Conservation (phyloP, 1,284 basidiomycete genomes). For the Malassezia sympodialis region DNA sequence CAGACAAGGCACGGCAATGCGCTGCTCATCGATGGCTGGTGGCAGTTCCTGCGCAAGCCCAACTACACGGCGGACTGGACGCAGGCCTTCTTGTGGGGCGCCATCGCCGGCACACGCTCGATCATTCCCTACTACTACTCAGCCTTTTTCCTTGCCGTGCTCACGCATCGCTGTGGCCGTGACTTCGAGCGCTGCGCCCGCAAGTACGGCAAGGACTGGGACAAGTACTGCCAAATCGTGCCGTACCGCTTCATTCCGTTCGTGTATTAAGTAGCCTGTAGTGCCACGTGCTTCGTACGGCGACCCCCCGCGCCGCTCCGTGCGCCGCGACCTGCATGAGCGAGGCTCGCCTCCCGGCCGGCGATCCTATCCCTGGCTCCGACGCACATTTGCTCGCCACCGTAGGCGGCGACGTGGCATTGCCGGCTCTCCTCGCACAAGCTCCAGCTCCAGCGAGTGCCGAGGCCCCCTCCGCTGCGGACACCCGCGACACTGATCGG, state of each 20-base stretch:
- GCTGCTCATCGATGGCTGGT: slow-evolving; percentile 74
- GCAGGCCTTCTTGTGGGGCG: slow-evolving; percentile 70
- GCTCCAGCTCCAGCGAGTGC: background rate
- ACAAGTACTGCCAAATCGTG: slow-evolving; percentile 53
- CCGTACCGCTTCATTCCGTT: slow-evolving; percentile 78
- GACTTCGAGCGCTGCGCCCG: slow-evolving; percentile 59
- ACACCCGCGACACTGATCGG: background rate
- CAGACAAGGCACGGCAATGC: slow-evolving; percentile 91
- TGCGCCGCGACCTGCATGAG: slow-evolving; percentile 1
- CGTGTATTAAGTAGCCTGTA: slow-evolving; percentile 48
- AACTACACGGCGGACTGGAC: slow-evolving; percentile 64
- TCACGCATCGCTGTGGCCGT: slow-evolving; percentile 40
- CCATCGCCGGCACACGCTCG: slow-evolving; percentile 68
- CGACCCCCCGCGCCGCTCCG: background rate
- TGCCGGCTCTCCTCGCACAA: background rate
- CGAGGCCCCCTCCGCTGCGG: background rate
- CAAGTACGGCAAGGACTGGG: slow-evolving; percentile 57
- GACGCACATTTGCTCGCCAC: background rate
- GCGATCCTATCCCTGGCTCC: background rate
- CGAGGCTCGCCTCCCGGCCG: background rate
- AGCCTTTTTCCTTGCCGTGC: slow-evolving; percentile 38
- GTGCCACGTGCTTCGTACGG: background rate
- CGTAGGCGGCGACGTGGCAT: background rate
- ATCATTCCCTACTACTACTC: slow-evolving; percentile 78
- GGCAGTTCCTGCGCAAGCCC: slow-evolving; percentile 56